These are phyloP conservation scores for Quercus parvula DNA, from an alignment of 306 rosid species.

Conservation along the genomic window DNA sequence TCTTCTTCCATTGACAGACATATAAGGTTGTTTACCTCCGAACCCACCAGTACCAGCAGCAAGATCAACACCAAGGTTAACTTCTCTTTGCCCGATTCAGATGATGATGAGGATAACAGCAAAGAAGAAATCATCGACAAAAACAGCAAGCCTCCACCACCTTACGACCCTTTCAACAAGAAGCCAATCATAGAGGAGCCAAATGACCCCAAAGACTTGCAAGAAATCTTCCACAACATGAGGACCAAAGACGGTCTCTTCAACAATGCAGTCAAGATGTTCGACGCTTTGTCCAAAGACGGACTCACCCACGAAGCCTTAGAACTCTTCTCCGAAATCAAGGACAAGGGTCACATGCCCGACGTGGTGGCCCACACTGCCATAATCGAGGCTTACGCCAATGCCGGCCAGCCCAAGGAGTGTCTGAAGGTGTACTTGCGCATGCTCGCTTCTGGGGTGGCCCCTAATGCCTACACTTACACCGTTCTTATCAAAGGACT, in stretches of 20 bases:
- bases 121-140: too few relatives aligned
- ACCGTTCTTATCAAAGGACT: constrained; percentile 58
- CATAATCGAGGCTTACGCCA: constrained; percentile 61
- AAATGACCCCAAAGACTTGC: constrained; percentile 65
- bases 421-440: constrained; percentile 60
- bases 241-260: constrained; percentile 48
- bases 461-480: constrained; percentile 70
- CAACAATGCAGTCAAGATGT: constrained; percentile 77
- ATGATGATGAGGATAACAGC: background rate
- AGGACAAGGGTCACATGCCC: constrained; percentile 78
- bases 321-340: constrained; percentile 63
- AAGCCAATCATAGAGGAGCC: constrained; percentile 52
- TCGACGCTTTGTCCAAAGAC: constrained; percentile 83
- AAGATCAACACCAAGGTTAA: too few relatives aligned
- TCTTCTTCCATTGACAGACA: too few relatives aligned
- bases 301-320: constrained; percentile 75
- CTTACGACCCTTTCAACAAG: constrained; percentile 57
- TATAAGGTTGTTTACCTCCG: too few relatives aligned
- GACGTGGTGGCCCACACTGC: constrained; percentile 76
- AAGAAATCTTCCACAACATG: constrained; percentile 64
- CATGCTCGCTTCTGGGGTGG: constrained; percentile 70
- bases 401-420: constrained; percentile 59
- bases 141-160: too few relatives aligned
- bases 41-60: too few relatives aligned
- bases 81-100: too few relatives aligned